phyloP scores from a whole-genome alignment of 257 asterid species.

The Solanum corneliomulleri region DNA sequence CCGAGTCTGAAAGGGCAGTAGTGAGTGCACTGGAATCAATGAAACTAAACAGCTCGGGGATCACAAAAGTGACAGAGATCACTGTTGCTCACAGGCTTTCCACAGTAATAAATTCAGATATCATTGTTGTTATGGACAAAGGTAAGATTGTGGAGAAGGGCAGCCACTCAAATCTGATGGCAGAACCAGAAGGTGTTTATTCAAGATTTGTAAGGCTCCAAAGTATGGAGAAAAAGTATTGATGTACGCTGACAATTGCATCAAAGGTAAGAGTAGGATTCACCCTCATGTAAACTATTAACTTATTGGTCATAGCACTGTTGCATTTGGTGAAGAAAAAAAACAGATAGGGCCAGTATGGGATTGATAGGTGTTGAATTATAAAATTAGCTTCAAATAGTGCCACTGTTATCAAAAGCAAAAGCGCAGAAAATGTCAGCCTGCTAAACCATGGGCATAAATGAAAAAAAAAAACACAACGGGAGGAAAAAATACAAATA shows the following conservation, averaged over 20 bases:
- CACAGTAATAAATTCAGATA: conserved; percentile 50
- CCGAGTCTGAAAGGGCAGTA: conserved; percentile 62
- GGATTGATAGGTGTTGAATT: not conserved
- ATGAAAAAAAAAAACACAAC: not conserved
- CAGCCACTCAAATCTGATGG: conserved; percentile 36
- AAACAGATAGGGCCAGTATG: not conserved
- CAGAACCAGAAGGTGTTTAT: conserved; percentile 49
- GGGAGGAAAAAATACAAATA: not conserved
- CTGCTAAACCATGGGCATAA: not conserved
- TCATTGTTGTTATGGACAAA: conserved; percentile 58
- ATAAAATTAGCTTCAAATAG: not conserved
- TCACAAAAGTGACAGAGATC: conserved; percentile 28
- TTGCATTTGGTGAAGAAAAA: not conserved
- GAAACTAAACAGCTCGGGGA: conserved; percentile 4
- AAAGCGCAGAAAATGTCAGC: not conserved
- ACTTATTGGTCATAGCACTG: not conserved
- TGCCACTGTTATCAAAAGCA: not conserved
- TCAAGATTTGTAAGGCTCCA: conserved; percentile 51
- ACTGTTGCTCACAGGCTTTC: conserved; percentile 79
- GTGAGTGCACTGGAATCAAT: conserved; percentile 42
- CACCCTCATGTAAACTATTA: not conserved
- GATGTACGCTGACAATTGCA: not conserved
- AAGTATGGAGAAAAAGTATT: conserved; percentile 16
- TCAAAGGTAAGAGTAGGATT: not conserved
- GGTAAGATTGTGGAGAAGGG: conserved; percentile 70